These are phyloP conservation scores for Wickerhamiella azymoides DNA, from an alignment of 805 yeast genomes.

Conservation along the genomic window DNA sequence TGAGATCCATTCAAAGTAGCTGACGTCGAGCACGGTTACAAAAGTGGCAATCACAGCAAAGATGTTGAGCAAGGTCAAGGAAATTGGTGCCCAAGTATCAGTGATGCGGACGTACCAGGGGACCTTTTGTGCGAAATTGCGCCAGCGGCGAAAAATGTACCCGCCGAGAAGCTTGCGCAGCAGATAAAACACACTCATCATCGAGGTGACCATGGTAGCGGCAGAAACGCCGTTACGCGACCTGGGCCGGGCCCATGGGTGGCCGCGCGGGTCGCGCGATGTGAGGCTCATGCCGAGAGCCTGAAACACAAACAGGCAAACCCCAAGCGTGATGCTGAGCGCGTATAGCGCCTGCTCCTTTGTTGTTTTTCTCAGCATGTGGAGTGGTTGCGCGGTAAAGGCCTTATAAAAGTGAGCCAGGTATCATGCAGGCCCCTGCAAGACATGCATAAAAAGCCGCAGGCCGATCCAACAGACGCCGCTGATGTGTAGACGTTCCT, in stretches of 20 bases:
- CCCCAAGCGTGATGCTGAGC: background rate
- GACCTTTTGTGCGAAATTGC: background rate
- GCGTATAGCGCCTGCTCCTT: background rate
- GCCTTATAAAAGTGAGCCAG: background rate
- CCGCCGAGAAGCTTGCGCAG: background rate
- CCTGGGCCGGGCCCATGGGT: background rate
- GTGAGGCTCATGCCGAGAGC: background rate
- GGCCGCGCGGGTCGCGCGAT: background rate
- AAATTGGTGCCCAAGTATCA: background rate
- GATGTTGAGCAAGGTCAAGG: background rate
- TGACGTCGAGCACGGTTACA: background rate
- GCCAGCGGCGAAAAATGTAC: background rate
- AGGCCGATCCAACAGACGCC: too few species aligned
- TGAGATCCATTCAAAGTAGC: slow-evolving; percentile 1
- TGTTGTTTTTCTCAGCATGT: background rate
- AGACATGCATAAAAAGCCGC: too few species aligned
- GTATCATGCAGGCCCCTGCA: background rate
- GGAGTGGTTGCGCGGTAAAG: background rate
- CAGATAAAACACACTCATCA: background rate
- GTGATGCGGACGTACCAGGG: background rate
- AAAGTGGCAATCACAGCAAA: background rate
- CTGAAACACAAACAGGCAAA: background rate
- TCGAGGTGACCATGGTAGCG: background rate
- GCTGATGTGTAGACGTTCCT: too few species aligned
- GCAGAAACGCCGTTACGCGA: background rate